Evolutionary conservation across 139 green algal genomes (phyloP).

Genomic region (Spirogloea muscicola): DNA sequence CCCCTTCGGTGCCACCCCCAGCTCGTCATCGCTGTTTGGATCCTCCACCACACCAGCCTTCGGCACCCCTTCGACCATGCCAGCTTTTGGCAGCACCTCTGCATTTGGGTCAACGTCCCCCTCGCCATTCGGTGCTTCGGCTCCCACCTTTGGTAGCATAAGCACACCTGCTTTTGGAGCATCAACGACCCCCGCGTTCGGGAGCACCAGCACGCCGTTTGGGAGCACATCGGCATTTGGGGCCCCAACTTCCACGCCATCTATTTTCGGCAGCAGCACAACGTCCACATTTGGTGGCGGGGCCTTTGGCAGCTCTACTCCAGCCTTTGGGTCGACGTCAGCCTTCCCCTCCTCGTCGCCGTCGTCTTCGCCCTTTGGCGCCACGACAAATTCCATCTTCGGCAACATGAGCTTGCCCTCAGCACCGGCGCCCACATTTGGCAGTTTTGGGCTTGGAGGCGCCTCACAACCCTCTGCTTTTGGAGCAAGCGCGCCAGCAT

Average conservation of each 20-base stretch:
- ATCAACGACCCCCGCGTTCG: conserved; percentile 45
- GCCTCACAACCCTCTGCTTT: not conserved
- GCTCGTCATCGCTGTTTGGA: conserved; percentile 2
- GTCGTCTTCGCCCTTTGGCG: too few relatives aligned
- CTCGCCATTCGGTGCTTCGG: conserved; percentile 13
- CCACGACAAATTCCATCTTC: not conserved
- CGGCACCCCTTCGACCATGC: not conserved
- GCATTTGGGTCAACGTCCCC: conserved; percentile 28
- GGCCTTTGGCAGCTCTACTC: not conserved
- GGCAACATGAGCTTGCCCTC: not conserved
- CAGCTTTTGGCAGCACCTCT: conserved; percentile 21
- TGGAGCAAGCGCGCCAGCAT: conserved; percentile 14
- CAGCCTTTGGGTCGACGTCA: too few relatives aligned
- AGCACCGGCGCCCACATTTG: conserved; percentile 7
- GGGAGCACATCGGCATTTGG: conserved; percentile 48
- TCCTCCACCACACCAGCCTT: conserved; percentile 1
- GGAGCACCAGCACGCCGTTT: conserved; percentile 37
- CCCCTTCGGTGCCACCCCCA: conserved; percentile 25
- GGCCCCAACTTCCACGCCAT: conserved; percentile 39
- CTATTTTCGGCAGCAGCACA: conserved; percentile 49
- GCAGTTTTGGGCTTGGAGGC: conserved; percentile 20
- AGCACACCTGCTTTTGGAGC: conserved; percentile 32
- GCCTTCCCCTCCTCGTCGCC: too few relatives aligned
- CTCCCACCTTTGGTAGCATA: conserved; percentile 12
- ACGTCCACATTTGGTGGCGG: not conserved